Evolutionary conservation across 1,284 basidiomycete genomes (phyloP).

Genomic region (Marasmius oreades): DNA sequence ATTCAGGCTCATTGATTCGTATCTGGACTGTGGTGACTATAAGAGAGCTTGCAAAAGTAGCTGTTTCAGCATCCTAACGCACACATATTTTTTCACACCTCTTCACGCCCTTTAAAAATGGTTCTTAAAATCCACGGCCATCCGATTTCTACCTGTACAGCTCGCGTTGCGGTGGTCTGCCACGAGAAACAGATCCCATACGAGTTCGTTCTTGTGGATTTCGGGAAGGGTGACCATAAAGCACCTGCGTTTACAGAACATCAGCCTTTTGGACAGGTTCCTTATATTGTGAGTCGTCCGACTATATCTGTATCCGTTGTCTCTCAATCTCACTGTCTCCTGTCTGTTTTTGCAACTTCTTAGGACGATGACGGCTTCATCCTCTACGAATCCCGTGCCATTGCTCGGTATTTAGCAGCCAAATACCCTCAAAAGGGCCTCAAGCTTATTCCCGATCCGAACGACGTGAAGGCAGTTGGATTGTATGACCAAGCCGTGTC

Average conservation of each 20-base stretch:
- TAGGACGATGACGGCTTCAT: constrained; percentile 37
- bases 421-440: constrained; percentile 35
- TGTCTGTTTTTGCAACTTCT: too few relatives aligned
- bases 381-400: constrained; percentile 49
- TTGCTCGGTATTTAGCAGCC: constrained; percentile 38
- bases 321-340: background rate
- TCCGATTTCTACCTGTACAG: constrained; percentile 36
- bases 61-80: too few relatives aligned
- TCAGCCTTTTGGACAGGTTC: constrained; percentile 55
- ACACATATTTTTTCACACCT: too few relatives aligned
- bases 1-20: too few relatives aligned
- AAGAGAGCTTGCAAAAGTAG: too few relatives aligned
- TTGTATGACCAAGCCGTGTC: constrained; percentile 9
- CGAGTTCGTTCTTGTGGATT: constrained; percentile 36
- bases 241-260: constrained; percentile 25
- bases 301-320: too few relatives aligned
- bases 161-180: constrained; percentile 33
- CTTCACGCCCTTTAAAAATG: constrained; percentile 25
- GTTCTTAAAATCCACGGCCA: constrained; percentile 38
- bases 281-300: constrained; percentile 40
- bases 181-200: constrained; percentile 41
- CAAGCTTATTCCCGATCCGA: constrained; percentile 9
- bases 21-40: too few relatives aligned
- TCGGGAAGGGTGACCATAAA: constrained; percentile 37
- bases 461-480: constrained; percentile 2